Evolutionary conservation across 2,329 filamentous ascomycete genomes (phyloP).

Genomic region (Phaeophleospora eucalypticola): DNA sequence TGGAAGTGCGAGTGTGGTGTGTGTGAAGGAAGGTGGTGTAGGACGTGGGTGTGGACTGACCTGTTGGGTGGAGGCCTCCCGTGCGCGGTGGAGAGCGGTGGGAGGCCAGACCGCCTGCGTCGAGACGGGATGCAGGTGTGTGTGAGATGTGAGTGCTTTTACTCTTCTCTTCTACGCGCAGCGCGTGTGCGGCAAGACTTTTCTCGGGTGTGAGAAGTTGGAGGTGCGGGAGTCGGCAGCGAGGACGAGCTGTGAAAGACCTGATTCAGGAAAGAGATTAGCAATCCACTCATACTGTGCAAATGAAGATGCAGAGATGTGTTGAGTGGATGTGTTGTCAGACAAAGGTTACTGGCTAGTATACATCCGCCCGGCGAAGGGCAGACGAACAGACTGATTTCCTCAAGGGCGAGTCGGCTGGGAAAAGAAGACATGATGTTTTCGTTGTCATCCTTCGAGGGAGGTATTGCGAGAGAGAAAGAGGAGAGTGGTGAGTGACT

Average conservation of each 20-base stretch:
- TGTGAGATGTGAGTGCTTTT: background rate
- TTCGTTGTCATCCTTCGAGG: conserved; percentile 66
- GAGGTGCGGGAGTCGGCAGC: too few species aligned
- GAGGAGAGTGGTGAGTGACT: conserved; percentile 1
- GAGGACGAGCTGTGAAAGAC: too few species aligned
- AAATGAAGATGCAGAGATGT: conserved; percentile 10
- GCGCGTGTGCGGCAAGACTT: too few species aligned
- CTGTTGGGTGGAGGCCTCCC: conserved; percentile 8
- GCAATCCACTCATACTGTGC: too few species aligned
- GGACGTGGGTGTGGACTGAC: conserved; percentile 9
- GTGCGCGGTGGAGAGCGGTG: background rate
- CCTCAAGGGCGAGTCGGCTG: conserved; percentile 84
- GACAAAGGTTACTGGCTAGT: conserved; percentile 88
- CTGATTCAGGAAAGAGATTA: too few species aligned
- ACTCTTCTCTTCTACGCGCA: too few species aligned
- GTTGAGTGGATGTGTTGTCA: conserved; percentile 48
- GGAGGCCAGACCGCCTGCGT: too few species aligned
- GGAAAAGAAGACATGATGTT: conserved; percentile 75
- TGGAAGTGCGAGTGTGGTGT: conserved; percentile 8
- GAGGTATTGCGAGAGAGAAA: background rate
- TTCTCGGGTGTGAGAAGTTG: too few species aligned
- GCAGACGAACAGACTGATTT: conserved; percentile 65
- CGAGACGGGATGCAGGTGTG: conserved; percentile 4
- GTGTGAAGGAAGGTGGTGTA: conserved; percentile 3
- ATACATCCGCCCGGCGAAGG: conserved; percentile 65